Percentiles rank a stretch among this genome's conserved stretches.
Conservation (phyloP, 2,329 filamentous ascomycete species). For the Verruconis gallopava region DNA sequence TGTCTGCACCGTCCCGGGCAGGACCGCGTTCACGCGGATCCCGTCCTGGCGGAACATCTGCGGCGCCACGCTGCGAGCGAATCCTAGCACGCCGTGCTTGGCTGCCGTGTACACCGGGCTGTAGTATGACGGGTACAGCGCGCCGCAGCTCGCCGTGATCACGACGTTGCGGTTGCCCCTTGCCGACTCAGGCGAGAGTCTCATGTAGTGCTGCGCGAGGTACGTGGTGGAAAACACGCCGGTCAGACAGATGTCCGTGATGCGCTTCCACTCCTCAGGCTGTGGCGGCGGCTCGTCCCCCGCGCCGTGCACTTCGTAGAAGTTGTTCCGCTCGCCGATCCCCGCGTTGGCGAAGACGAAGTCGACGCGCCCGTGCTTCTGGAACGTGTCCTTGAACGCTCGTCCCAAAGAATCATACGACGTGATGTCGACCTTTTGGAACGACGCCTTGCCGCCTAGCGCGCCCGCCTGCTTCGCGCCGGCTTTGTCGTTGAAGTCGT, state of each 20-base stretch:
- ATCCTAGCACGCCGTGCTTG: constrained; percentile 28
- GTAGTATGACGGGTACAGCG: constrained; percentile 24
- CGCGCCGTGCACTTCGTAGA: constrained; percentile 24
- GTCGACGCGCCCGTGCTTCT: constrained; percentile 25
- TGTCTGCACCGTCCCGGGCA: constrained; percentile 26
- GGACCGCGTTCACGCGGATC: constrained; percentile 28
- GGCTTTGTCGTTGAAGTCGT: constrained; percentile 27
- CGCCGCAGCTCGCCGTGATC: constrained; percentile 27
- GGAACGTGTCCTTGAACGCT: constrained; percentile 27
- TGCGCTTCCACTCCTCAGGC: constrained; percentile 21
- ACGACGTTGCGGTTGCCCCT: constrained; percentile 19
- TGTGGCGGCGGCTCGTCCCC: constrained; percentile 14
- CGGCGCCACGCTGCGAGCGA: constrained; percentile 26
- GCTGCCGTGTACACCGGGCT: constrained; percentile 27
- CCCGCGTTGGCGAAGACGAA: constrained; percentile 39
- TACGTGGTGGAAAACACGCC: constrained; percentile 29
- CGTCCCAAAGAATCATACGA: constrained; percentile 22
- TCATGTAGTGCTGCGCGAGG: constrained; percentile 29
- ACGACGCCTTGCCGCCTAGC: constrained; percentile 20
- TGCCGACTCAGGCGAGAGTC: constrained; percentile 15
- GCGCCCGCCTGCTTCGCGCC: constrained; percentile 19
- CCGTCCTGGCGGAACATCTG: constrained; percentile 21
- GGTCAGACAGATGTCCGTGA: constrained; percentile 31
- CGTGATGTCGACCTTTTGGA: constrained; percentile 27
- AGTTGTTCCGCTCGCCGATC: constrained; percentile 29